Conservation (phyloP, 2,329 filamentous ascomycete species). For the Colletotrichum horii region DNA sequence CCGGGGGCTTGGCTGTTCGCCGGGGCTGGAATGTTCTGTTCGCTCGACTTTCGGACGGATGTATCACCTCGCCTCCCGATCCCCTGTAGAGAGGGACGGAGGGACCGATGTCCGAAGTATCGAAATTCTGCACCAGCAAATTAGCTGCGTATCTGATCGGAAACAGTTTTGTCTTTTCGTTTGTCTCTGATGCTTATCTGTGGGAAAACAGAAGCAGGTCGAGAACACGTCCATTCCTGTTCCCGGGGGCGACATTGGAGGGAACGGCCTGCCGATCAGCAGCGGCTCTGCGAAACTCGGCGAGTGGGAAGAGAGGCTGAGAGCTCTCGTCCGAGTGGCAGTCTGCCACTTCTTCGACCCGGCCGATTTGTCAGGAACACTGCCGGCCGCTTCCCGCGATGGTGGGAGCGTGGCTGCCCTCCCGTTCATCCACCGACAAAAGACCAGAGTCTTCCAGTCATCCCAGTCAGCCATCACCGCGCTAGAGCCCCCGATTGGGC, state of each 20-base stretch:
- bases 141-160: neutral
- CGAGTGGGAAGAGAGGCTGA: neutral
- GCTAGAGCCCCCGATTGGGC: conserved; percentile 5
- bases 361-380: neutral
- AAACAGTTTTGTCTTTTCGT: neutral
- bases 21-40: conserved; percentile 13
- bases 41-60: neutral
- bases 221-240: conserved; percentile 2
- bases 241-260: neutral
- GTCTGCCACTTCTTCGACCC: neutral
- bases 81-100: neutral
- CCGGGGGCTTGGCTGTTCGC: neutral
- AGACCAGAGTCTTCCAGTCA: neutral
- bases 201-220: neutral
- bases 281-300: conserved; percentile 12
- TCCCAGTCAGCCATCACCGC: neutral
- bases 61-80: conserved; percentile 19
- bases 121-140: neutral
- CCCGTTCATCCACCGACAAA: neutral
- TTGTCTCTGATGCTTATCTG: neutral
- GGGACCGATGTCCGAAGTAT: neutral
- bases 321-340: conserved; percentile 3
- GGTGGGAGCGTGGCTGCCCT: neutral
- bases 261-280: conserved; percentile 9
- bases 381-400: neutral